Base-by-base conservation (phyloP, 108 stramenopile genomes). In the Fragilariopsis cylindrus region DNA sequence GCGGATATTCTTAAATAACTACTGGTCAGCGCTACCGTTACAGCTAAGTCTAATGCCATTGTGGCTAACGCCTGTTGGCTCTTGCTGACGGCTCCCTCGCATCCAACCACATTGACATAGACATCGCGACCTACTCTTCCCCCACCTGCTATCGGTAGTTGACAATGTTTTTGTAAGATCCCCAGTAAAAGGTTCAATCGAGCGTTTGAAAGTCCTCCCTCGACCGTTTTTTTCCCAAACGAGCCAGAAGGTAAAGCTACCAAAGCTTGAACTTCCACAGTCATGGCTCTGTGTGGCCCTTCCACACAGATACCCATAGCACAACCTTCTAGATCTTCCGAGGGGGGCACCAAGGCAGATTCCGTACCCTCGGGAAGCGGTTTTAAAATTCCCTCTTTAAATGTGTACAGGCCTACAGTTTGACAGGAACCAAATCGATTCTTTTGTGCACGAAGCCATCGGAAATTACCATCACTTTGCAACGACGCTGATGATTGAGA, bases 401-500 rank as follows among this genome's bases (percentile, higher is more conserved):
- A 96, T 81, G 93, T 83, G 64, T 96, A 98, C 13, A 98, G 91
- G 12, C 96, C 96, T 4, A 95, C 91, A 60, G 93, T 92, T 63
- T 93, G 90, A 30, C 83, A 80, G 8, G 88, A 84, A 43, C 97
- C 96, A 73, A 98, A 98, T 60, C 96, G 88, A 86, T 97, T 98
- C 82, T 97, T 96, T 15, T 82, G 75, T 58, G 92, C 90, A 45
- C 93, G 88, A 40, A 93, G 75, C 70, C 93, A 76, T 55, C 92
- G 85, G 50, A 92, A 64, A 48, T 87, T 83, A 16, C 82, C 69
- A 11, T 62, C 64, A 39, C 81, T 76, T 16, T 49, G 57, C 3
- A 70, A 75, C 77, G 75, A 84, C 44, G 73, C 55, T 67, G 46
- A 60, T 44, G 76, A 65, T 18, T 55, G 48, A 9, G 74, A 75